Conservation (phyloP, 371 early-diverging fungal genomes). For the Mortierella sp. region DNA sequence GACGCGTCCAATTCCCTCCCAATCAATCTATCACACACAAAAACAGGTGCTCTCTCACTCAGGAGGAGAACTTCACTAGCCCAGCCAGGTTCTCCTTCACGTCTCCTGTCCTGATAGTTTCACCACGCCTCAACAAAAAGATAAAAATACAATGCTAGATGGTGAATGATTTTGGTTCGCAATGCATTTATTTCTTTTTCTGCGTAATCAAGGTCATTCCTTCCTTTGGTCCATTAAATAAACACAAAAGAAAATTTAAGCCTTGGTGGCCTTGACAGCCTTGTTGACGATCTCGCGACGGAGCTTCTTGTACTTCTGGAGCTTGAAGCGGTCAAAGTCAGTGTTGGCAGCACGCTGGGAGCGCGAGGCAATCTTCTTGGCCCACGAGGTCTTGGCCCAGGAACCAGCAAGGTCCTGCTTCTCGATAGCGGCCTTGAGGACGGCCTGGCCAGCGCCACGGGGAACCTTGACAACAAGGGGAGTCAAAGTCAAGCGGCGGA, state of each 20-base stretch:
- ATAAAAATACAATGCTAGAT: background rate
- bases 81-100: no score
- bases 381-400: conserved; percentile 94
- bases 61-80: no score
- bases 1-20: no score
- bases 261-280: conserved; percentile 54
- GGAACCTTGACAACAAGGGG: conserved; percentile 89
- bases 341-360: conserved; percentile 80
- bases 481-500: conserved; percentile 92
- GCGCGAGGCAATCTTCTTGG: conserved; percentile 92
- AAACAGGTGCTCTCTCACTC: no score
- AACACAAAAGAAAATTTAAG: conserved; percentile 32
- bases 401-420: conserved; percentile 82
- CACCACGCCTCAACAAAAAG: background rate
- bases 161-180: conserved; percentile 21
- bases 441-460: conserved; percentile 82
- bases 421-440: conserved; percentile 87
- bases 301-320: conserved; percentile 87
- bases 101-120: no score
- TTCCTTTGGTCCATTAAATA: conserved; percentile 6
- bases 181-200: conserved; percentile 39
- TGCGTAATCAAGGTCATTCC: conserved; percentile 8
- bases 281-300: conserved; percentile 57
- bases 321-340: conserved; percentile 99
- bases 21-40: no score